Evolutionary conservation across 257 asterid genomes (phyloP), one percentile per base, ranked within the genome.

Genomic region (Striga asiatica): DNA sequence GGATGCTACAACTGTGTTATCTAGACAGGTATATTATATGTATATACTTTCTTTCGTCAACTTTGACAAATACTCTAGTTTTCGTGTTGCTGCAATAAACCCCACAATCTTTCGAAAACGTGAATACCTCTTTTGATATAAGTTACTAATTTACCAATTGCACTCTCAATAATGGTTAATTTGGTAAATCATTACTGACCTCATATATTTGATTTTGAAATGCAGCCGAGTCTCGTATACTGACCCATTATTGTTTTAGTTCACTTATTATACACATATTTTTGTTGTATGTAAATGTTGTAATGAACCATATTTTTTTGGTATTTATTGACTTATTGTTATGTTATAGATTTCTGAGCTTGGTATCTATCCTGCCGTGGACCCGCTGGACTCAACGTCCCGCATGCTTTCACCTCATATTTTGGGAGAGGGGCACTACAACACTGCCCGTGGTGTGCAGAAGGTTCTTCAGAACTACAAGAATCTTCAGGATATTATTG

Each of bases 341-440:
- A n/a, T 73, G 50, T 32, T 21, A 11, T 76, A 91, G 98, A 87
- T 91, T 66, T 91, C 98, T 50, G 98, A 91, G 80, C 95, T 91
- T 50, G 98, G 98, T 69, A 91, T 91, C 52, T 91, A 91, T 77
- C 98, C 98, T 41, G 98, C 98, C 51, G 98, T 91, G 0, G 98
- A 91, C 45, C 96, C 98, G 31, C 85, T 91, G 29, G 98, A 91
- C 66, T 87, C 98, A 8, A 91, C 98, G 10, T 91, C 98, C 41
- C 96, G 98, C 28, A 91, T 91, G 98, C 98, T 91, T 50, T 91
- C 96, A 18, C 95, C 98, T 20, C 96, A 81, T 69, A 87, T 91
- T 56, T 71, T 91, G 89, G 98, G 98, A 59, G 95, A 87, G 73
- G 92, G 78, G 0, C 98, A 91, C 71, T 91, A 91, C 70, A 91